phyloP scores from a whole-genome alignment of 2,329 filamentous ascomycete species.

The Chaetomiaceae sp. region DNA sequence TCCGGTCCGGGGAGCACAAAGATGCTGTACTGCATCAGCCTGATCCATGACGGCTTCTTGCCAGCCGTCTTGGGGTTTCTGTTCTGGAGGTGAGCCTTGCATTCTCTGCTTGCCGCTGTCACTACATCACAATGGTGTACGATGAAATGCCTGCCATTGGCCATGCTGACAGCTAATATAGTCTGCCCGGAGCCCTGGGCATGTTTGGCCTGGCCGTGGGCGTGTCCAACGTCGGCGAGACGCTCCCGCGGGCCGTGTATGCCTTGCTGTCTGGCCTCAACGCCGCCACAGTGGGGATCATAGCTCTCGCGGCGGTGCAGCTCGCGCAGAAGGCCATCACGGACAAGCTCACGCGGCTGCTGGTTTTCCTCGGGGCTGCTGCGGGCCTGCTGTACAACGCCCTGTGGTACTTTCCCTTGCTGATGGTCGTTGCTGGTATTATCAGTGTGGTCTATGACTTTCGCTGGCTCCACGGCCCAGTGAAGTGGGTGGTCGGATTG shows the following conservation, averaged over 20 bases:
- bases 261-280: conserved; percentile 68
- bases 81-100: conserved; percentile 46
- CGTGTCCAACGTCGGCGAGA: conserved; percentile 53
- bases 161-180: not conserved
- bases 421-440: conserved; percentile 54
- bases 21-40: conserved; percentile 63
- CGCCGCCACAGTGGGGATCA: conserved; percentile 65
- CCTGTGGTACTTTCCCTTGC: conserved; percentile 67
- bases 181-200: conserved; percentile 63
- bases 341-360: conserved; percentile 55
- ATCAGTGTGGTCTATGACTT: conserved; percentile 53
- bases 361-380: conserved; percentile 59
- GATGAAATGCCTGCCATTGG: too few species aligned
- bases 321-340: conserved; percentile 63
- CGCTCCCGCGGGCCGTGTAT: conserved; percentile 58
- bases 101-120: not conserved
- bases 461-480: conserved; percentile 41
- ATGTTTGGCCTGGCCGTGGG: conserved; percentile 66
- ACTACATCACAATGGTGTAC: too few species aligned
- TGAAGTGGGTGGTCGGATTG: not conserved
- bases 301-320: conserved; percentile 64
- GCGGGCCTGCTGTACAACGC: conserved; percentile 67
- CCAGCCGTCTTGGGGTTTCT: conserved; percentile 56
- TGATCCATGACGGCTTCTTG: conserved; percentile 56
- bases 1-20: conserved; percentile 66